These are phyloP conservation scores for Sporisorium iseilematis-ciliati DNA, from an alignment of 1,284 basidiomycete genomes.

Conservation along the genomic window DNA sequence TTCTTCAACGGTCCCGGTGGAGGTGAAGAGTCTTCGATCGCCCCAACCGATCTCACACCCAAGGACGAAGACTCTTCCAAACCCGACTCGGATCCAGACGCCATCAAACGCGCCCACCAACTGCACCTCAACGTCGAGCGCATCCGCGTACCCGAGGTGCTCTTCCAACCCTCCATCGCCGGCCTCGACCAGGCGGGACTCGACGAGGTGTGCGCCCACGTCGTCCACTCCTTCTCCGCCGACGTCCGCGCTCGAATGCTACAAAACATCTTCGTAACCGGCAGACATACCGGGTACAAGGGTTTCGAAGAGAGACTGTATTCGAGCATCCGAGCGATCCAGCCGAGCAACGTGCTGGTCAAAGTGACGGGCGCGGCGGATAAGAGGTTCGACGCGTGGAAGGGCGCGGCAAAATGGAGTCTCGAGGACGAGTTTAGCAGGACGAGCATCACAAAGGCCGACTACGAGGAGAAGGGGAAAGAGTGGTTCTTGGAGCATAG, in stretches of 20 bases:
- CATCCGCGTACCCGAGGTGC: slow-evolving; percentile 91
- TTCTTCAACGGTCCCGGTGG: slow-evolving; percentile 75
- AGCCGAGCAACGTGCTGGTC: slow-evolving; percentile 51
- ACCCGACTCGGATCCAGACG: slow-evolving; percentile 65
- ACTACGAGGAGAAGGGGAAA: slow-evolving; percentile 91
- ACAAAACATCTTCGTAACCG: slow-evolving; percentile 92
- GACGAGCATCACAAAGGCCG: slow-evolving; percentile 78
- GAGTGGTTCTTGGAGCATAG: slow-evolving; percentile 76
- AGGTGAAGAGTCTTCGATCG: slow-evolving; percentile 35
- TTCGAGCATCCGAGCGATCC: slow-evolving; percentile 71
- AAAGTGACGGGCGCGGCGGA: slow-evolving; percentile 74
- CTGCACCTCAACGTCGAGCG: slow-evolving; percentile 94
- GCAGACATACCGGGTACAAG: slow-evolving; percentile 81
- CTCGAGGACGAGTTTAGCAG: slow-evolving; percentile 68
- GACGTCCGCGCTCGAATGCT: slow-evolving; percentile 77
- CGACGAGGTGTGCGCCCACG: slow-evolving; percentile 87
- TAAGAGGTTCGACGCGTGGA: slow-evolving; percentile 85
- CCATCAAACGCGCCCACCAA: slow-evolving; percentile 77
- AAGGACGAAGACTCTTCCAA: slow-evolving; percentile 73
- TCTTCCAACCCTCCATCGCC: slow-evolving; percentile 92
- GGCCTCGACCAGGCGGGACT: slow-evolving; percentile 95
- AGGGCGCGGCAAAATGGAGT: slow-evolving; percentile 89
- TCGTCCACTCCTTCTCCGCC: slow-evolving; percentile 82
- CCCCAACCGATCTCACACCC: slow-evolving; percentile 1
- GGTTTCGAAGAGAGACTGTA: slow-evolving; percentile 80